Conservation (phyloP, 495 filamentous ascomycete species). For the Penicillium manginii region DNA sequence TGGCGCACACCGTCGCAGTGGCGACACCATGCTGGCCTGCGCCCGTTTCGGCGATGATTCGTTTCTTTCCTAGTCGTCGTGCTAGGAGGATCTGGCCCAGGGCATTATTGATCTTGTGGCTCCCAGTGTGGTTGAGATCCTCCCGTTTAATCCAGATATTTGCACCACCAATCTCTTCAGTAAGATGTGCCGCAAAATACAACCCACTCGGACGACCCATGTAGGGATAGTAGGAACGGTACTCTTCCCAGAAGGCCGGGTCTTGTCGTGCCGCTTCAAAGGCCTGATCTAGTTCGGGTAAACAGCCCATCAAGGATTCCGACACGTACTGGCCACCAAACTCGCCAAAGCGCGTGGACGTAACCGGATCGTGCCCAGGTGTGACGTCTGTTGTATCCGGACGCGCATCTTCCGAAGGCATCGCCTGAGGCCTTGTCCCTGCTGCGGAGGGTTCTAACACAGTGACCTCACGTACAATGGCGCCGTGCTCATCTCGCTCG, state of each 20-base stretch:
- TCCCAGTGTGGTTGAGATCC: slow-evolving; percentile 82
- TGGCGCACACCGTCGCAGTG: slow-evolving; percentile 89
- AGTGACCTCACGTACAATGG: slow-evolving; percentile 42
- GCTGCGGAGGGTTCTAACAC: slow-evolving; percentile 52
- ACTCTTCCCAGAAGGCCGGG: slow-evolving; percentile 95
- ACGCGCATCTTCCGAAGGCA: background rate
- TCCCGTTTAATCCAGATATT: slow-evolving; percentile 96
- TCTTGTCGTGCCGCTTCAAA: slow-evolving; percentile 86
- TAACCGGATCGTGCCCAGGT: background rate
- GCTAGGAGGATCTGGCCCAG: slow-evolving; percentile 88
- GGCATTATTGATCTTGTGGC: slow-evolving; percentile 96
- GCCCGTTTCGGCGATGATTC: slow-evolving; percentile 94
- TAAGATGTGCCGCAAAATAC: slow-evolving; percentile 70
- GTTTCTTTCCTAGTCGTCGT: slow-evolving; percentile 79
- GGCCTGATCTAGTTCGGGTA: slow-evolving; percentile 83
- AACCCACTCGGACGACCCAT: slow-evolving; percentile 94
- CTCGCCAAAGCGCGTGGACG: slow-evolving; percentile 82
- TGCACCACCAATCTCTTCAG: slow-evolving; percentile 82
- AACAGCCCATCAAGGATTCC: slow-evolving; percentile 95
- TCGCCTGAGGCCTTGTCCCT: background rate
- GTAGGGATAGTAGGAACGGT: slow-evolving; percentile 93
- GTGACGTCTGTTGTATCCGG: background rate
- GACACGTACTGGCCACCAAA: slow-evolving; percentile 98
- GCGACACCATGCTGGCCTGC: slow-evolving; percentile 95
- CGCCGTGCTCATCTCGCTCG: slow-evolving; percentile 41